These are phyloP conservation scores for Camellia lanceoleosa DNA, from an alignment of 148 eudicot genomes.

Conservation along the genomic window DNA sequence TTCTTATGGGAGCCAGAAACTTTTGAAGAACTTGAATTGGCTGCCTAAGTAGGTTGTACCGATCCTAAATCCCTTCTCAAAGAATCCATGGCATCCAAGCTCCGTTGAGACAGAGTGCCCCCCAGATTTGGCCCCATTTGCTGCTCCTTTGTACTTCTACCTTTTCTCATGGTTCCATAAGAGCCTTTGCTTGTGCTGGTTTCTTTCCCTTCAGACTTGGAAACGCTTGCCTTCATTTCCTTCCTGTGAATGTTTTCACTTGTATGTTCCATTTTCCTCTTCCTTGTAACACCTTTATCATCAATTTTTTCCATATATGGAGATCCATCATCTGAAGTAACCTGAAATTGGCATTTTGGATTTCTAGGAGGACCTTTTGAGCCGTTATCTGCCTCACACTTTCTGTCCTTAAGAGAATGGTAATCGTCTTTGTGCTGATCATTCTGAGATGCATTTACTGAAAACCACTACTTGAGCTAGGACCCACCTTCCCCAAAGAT, in stretches of 20 bases:
- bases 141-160: constrained; percentile 34
- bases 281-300: constrained; percentile 40
- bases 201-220: constrained; percentile 58
- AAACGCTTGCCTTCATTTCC: constrained; percentile 61
- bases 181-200: constrained; percentile 40
- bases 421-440: constrained; percentile 34
- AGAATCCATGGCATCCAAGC: constrained; percentile 34
- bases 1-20: constrained; percentile 71
- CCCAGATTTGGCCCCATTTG: constrained; percentile 23
- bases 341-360: constrained; percentile 26
- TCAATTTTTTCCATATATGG: constrained; percentile 30
- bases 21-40: constrained; percentile 94
- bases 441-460: constrained; percentile 34
- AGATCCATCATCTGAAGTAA: constrained; percentile 32
- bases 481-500: constrained; percentile 38
- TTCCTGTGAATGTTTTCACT: constrained; percentile 48
- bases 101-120: constrained; percentile 19
- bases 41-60: constrained; percentile 52
- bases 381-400: constrained; percentile 30
- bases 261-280: constrained; percentile 54
- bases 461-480: constrained; percentile 38
- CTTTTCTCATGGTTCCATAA: constrained; percentile 45
- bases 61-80: constrained; percentile 40
- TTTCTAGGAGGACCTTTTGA: constrained; percentile 21
- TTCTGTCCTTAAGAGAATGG: constrained; percentile 33